Conservation (phyloP, 2,329 filamentous ascomycete species). For the Metarhizium brunneum region DNA sequence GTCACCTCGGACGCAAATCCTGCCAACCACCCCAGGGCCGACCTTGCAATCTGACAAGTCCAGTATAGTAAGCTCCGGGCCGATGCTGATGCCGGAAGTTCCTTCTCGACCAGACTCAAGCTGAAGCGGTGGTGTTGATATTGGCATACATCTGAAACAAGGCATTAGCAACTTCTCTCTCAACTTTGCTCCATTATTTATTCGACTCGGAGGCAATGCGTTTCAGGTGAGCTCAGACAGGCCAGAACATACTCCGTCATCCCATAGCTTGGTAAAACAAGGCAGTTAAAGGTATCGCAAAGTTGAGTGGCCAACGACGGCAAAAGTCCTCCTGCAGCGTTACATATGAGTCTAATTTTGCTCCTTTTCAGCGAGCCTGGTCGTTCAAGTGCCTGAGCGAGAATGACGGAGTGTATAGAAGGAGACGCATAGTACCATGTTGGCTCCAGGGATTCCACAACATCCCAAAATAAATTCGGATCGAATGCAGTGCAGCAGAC, state of each 20-base stretch:
- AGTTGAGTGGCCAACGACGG: slow-evolving; percentile 40
- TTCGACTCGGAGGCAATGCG: not conserved
- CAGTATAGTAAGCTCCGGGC: slow-evolving; percentile 41
- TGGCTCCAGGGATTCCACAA: slow-evolving; percentile 34
- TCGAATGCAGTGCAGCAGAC: slow-evolving; percentile 47
- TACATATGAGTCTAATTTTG: slow-evolving; percentile 43
- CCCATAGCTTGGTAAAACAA: slow-evolving; percentile 46
- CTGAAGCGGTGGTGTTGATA: slow-evolving; percentile 43
- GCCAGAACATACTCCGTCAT: slow-evolving; percentile 40
- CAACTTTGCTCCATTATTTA: not conserved
- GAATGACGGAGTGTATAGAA: slow-evolving; percentile 45
- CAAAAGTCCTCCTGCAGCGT: slow-evolving; percentile 43
- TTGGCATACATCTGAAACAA: slow-evolving; percentile 40
- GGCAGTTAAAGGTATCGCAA: slow-evolving; percentile 39
- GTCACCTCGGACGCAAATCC: slow-evolving; percentile 41
- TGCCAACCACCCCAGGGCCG: slow-evolving; percentile 27
- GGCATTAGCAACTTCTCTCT: not conserved
- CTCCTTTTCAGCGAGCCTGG: slow-evolving; percentile 29
- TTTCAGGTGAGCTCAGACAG: not conserved
- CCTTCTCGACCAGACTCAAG: slow-evolving; percentile 42
- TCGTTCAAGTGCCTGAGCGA: slow-evolving; percentile 33
- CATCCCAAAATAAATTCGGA: slow-evolving; percentile 46
- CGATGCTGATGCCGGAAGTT: slow-evolving; percentile 42
- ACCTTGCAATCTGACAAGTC: slow-evolving; percentile 27
- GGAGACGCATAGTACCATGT: slow-evolving; percentile 52